Base-by-base conservation (phyloP, 352 stramenopile species). In the Phytophthora multivora region DNA sequence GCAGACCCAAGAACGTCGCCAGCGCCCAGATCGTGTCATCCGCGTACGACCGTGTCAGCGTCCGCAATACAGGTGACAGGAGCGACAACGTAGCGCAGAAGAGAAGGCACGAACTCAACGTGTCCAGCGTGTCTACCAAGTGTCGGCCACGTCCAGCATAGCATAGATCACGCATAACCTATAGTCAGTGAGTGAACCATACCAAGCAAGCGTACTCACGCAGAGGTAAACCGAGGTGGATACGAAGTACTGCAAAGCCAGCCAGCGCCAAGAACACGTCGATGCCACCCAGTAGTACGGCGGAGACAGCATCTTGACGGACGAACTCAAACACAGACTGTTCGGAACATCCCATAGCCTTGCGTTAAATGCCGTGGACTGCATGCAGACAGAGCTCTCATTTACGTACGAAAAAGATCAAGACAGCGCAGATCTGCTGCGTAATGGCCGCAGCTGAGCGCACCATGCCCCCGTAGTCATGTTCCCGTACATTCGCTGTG, bases 11-110 rank as follows among this genome's bases (percentile, higher is more conserved):
- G 10, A 80, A 72, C 18, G 86, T 83, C 41, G 85, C 84, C 26
- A 97, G 71, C 23, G 83, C 89, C 61, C 88, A 95, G 54, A 98
- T 97, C n/a, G 89, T 97, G 71, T 98, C 92, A 45, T 97, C 84
- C 5, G 91, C 87, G 53, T 91, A 97, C 25, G 90, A 96, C 25
- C 80, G 77, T 18, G 92, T 98, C 18, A 98, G 83, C 26, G 92
- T 98, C 36, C 88, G 84, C 51, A 98, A 67, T 45, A 97, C 88
- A 5, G 92, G 92, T 13, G 91, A 93, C 39, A 97, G 66, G 23
- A 97, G 84, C 31, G 83, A 94, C 23, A 96, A 71, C 42, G 80
- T 93, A 4, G 85, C 85, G 45, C 79, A 90, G 59, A 96, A 96
- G 38, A 96, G 75, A 11, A 95, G 59, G 40, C 83, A 87, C n/a